A percentile compares a stretch with the other conserved stretches of the same genome.
Evolutionary conservation across 2,329 filamentous ascomycete genomes (phyloP).

Genomic region (Hymenoscyphus fraxineus): DNA sequence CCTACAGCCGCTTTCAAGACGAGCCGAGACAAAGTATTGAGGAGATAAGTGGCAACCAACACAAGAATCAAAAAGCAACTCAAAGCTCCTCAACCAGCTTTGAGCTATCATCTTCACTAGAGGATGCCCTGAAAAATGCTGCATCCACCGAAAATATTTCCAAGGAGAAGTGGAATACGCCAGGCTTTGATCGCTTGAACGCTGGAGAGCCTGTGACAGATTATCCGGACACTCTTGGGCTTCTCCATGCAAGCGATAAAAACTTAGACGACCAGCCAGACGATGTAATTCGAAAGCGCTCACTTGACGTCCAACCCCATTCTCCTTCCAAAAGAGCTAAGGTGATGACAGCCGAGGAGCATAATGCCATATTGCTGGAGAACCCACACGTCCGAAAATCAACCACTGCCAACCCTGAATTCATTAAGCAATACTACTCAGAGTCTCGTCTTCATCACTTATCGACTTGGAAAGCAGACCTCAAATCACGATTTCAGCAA

Average conservation of each 20-base stretch:
- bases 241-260: not conserved
- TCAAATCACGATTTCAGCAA: slow-evolving; percentile 84
- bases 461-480: slow-evolving; percentile 91
- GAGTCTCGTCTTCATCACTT: slow-evolving; percentile 93
- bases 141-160: slow-evolving; percentile 3
- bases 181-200: not conserved
- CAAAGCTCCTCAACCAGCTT: slow-evolving; percentile 28
- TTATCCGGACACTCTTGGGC: not conserved
- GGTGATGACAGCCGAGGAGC: slow-evolving; percentile 78
- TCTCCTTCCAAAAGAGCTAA: slow-evolving; percentile 26
- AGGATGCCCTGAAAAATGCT: slow-evolving; percentile 31
- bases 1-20: slow-evolving; percentile 6
- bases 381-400: slow-evolving; percentile 85
- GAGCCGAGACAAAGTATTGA: slow-evolving; percentile 12
- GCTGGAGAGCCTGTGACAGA: not conserved
- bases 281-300: slow-evolving; percentile 10
- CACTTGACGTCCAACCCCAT: slow-evolving; percentile 15
- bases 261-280: not conserved
- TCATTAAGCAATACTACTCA: slow-evolving; percentile 90
- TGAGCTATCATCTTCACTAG: slow-evolving; percentile 33
- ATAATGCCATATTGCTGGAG: slow-evolving; percentile 79
- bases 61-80: slow-evolving; percentile 9
- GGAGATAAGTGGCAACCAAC: slow-evolving; percentile 4
- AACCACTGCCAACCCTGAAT: slow-evolving; percentile 87
- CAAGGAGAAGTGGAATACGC: not conserved